These are phyloP conservation scores for Zopfochytrium polystomum DNA, from an alignment of 371 early-diverging fungal species.

Conservation along the genomic window DNA sequence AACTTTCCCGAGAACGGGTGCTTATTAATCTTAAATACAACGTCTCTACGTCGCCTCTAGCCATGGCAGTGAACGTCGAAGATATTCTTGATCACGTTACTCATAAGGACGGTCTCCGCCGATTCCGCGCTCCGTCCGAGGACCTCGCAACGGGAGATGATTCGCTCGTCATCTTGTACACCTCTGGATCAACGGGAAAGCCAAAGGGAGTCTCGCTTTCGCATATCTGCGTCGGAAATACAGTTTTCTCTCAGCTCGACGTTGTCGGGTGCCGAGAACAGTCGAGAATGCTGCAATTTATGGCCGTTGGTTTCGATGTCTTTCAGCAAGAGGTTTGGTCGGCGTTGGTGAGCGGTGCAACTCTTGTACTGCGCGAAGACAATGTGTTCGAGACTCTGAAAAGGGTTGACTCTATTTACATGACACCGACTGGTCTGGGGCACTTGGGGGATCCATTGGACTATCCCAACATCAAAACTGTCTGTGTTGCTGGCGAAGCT, in stretches of 20 bases:
- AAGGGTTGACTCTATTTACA: conserved; percentile 3
- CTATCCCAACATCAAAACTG: conserved; percentile 13
- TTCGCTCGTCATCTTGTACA: too few relatives aligned
- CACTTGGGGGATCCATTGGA: conserved; percentile 6
- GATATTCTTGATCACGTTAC: neutral
- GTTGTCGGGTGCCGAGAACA: neutral
- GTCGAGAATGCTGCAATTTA: conserved; percentile 11
- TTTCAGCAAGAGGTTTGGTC: conserved; percentile 18
- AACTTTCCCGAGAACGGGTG: too few relatives aligned
- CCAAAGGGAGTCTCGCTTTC: conserved; percentile 31
- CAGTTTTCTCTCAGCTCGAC: neutral
- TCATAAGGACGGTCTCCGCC: conserved; percentile 15
- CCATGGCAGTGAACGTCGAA: too few relatives aligned
- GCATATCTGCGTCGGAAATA: conserved; percentile 1
- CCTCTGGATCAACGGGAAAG: conserved; percentile 31
- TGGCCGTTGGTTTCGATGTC: conserved; percentile 21
- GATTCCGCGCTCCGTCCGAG: conserved; percentile 31
- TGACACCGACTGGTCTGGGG: conserved; percentile 30
- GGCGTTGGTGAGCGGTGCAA: conserved; percentile 17
- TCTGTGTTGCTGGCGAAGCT: conserved; percentile 23
- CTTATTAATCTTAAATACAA: too few relatives aligned
- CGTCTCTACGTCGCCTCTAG: too few relatives aligned
- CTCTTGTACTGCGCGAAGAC: conserved; percentile 25
- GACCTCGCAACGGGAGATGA: too few relatives aligned
- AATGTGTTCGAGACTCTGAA: neutral